These are phyloP conservation scores for Blastobotrys apis DNA, from an alignment of 1,139 yeast genomes.

Conservation along the genomic window DNA sequence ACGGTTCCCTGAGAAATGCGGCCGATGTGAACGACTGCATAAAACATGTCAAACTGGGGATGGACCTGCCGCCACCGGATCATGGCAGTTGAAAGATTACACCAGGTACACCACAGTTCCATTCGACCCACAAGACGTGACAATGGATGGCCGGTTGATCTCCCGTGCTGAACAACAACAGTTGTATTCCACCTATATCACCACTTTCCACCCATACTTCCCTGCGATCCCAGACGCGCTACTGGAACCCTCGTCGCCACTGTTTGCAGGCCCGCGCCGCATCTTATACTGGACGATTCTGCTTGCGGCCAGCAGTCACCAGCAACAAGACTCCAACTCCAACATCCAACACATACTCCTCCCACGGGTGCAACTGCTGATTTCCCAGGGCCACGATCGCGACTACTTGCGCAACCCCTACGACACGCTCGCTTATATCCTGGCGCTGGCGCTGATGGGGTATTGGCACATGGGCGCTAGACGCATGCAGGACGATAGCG, in stretches of 20 bases:
- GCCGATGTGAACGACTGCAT: conserved; percentile 9
- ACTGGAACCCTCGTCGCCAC: background rate
- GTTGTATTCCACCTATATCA: conserved; percentile 9
- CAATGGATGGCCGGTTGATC: background rate
- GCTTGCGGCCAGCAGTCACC: conserved; percentile 2
- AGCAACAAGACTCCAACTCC: background rate
- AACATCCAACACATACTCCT: conserved; percentile 3
- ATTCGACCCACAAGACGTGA: conserved; percentile 5
- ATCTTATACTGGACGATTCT: conserved; percentile 14
- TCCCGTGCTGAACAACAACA: background rate
- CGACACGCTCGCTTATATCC: conserved; percentile 3
- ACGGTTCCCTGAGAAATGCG: conserved; percentile 13
- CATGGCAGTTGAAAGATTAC: background rate
- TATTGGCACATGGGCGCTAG: conserved; percentile 11
- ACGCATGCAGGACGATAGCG: conserved; percentile 10
- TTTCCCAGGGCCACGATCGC: conserved; percentile 6
- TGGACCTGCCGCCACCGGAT: background rate
- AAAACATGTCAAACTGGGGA: conserved; percentile 5
- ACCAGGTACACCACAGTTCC: background rate
- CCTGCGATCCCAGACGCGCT: conserved; percentile 8
- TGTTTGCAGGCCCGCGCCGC: background rate
- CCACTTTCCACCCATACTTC: conserved; percentile 8
- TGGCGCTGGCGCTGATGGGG: conserved; percentile 3
- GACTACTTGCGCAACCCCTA: conserved; percentile 3
- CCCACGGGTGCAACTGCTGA: conserved; percentile 8